phyloP scores from a whole-genome alignment of 176 grass and related monocot species.

The Secale cereale region DNA sequence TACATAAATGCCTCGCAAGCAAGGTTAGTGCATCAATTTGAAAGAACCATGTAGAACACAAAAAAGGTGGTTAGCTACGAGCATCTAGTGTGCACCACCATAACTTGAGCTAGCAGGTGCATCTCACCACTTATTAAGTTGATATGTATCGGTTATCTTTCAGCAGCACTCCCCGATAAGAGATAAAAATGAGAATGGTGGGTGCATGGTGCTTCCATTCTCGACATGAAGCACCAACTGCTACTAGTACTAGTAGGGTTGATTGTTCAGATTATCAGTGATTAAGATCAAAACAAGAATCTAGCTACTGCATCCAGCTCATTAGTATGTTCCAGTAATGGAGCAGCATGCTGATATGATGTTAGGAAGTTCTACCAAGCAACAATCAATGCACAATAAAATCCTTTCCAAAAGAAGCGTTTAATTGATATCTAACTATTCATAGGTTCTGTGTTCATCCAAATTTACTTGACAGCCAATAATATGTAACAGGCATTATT shows the following conservation, averaged over 20 bases:
- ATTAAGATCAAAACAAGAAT: conserved; percentile 15
- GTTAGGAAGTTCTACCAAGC: not conserved
- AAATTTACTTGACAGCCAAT: conserved; percentile 16
- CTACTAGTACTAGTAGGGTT: not conserved
- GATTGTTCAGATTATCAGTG: not conserved
- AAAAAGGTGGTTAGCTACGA: not conserved
- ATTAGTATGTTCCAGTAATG: not conserved
- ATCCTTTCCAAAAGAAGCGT: not conserved
- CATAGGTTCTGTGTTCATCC: not conserved
- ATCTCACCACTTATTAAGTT: not conserved
- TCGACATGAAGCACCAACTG: not conserved
- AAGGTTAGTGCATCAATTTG: not conserved
- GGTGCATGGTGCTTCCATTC: not conserved
- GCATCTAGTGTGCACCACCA: not conserved
- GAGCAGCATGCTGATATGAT: not conserved
- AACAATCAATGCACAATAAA: not conserved
- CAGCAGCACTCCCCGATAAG: not conserved
- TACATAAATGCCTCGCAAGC: not conserved
- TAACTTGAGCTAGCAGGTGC: not conserved
- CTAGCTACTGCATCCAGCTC: not conserved
- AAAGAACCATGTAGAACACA: not conserved
- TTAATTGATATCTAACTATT: not conserved
- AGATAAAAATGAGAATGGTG: not conserved
- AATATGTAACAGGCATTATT: not conserved
- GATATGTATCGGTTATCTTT: not conserved